These are phyloP conservation scores for Candida nitratophila DNA, from an alignment of 805 yeast species.

Conservation along the genomic window DNA sequence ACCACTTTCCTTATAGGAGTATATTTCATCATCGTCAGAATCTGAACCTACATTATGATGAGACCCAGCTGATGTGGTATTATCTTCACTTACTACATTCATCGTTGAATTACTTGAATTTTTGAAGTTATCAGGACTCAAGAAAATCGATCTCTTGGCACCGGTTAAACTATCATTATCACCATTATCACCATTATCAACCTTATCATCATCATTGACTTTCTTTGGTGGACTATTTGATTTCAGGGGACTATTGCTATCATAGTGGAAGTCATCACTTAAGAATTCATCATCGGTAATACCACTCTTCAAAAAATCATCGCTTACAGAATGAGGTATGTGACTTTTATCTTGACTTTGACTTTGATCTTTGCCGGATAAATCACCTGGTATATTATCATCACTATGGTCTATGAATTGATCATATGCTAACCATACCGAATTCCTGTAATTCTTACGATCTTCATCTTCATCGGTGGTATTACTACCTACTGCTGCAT, in stretches of 20 bases:
- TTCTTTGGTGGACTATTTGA: too few species aligned
- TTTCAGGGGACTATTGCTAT: not conserved
- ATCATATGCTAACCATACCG: not conserved
- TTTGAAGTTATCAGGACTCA: not conserved
- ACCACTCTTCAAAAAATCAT: not conserved
- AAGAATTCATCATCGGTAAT: constrained; percentile 1
- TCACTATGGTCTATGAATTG: not conserved
- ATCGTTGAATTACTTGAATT: not conserved
- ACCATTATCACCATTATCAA: not conserved
- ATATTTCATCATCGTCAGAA: not conserved
- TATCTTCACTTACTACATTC: constrained; percentile 1
- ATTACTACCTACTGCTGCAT: not conserved
- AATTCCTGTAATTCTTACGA: not conserved
- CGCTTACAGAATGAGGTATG: not conserved
- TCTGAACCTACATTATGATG: not conserved
- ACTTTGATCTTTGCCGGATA: too few species aligned
- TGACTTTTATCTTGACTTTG: not conserved
- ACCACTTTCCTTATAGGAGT: constrained; percentile 1
- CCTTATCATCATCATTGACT: not conserved
- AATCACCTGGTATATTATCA: not conserved
- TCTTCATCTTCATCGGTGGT: not conserved
- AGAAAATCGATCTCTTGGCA: not conserved
- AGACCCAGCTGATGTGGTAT: not conserved
- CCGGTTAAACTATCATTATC: not conserved
- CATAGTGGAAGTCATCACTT: not conserved